Percentiles rank a stretch among this genome's conserved stretches.
Evolutionary conservation across 2,329 filamentous ascomycete genomes (phyloP).

Genomic region (Neoarthrinium moseri): DNA sequence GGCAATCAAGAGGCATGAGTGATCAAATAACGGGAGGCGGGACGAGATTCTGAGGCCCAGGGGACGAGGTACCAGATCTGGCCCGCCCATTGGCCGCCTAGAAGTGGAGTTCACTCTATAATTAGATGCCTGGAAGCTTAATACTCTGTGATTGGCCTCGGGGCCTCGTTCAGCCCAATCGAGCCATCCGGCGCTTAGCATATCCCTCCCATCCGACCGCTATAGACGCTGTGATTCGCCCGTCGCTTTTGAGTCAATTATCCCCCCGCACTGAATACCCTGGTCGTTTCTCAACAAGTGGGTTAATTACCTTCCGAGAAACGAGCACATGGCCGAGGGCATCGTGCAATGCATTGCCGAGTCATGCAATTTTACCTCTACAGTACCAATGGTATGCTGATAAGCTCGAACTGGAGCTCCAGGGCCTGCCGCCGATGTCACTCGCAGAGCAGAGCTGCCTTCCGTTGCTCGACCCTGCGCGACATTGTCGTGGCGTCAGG

Average conservation of each 20-base stretch:
- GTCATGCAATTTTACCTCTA: background rate
- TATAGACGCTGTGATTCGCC: slow-evolving; percentile 1
- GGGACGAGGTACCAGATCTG: background rate
- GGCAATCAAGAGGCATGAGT: slow-evolving; percentile 2
- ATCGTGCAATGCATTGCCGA: background rate
- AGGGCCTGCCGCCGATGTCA: too few species aligned
- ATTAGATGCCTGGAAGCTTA: slow-evolving; percentile 3
- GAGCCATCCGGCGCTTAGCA: slow-evolving; percentile 3
- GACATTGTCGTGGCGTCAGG: background rate
- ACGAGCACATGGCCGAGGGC: background rate
- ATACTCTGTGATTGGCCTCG: background rate
- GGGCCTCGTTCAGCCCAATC: background rate
- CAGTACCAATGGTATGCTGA: too few species aligned
- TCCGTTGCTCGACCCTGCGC: too few species aligned
- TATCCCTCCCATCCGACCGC: background rate
- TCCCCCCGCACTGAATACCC: background rate
- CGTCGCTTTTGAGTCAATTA: background rate
- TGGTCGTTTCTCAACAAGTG: background rate
- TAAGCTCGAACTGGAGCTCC: too few species aligned
- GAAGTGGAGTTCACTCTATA: slow-evolving; percentile 9
- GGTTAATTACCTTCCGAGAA: slow-evolving; percentile 8
- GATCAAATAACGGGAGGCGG: slow-evolving; percentile 8
- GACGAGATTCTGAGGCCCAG: slow-evolving; percentile 1
- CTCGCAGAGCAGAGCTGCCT: too few species aligned
- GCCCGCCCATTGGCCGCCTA: background rate